Evolutionary conservation across 176 grass and related monocot species (phyloP), one percentile per base, ranked within the genome.

Genomic region (Coix lacrymajobi): DNA sequence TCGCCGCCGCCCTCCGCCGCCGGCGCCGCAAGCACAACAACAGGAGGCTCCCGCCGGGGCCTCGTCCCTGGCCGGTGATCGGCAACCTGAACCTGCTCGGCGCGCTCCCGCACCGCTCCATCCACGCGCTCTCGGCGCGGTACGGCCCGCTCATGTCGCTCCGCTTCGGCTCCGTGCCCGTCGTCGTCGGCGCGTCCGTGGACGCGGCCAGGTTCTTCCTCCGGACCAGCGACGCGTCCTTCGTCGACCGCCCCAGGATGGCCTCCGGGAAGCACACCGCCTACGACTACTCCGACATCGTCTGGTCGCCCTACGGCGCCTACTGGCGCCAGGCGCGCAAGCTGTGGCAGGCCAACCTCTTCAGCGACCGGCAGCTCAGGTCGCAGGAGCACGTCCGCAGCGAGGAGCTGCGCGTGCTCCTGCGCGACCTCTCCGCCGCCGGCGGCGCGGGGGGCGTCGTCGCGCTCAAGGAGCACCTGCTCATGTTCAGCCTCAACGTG

Each of bases 41-140:
- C 38, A 43, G 45, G 15, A 91, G 74, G 62, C 77, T 91, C 29
- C 90, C 90, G 0, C 89, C 89, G 0, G 89, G 85, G 20, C 81
- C 89, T 43, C 66, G 75, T 10, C 63, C 76, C 1, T 85, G 80
- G 81, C 89, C 89, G 6, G 70, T 91, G 65, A 88, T 88, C 36
- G 89, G 89, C 64, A 91, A 87, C 83, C 69, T 88, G 4, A 77
- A 91, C 69, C 81, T 88, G 56, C 73, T 91, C 22, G 52, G 85
- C 13, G 0, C 73, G 24, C 85, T 84, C 62, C 81, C 73, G 12
- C 86, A 92, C 72, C 86, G n/a, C 30, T 88, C 90, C 17, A 22
- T 92, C 51, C 82, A 88, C 26, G 78, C 38, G 73, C 90, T 88
- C n/a, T 77, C 90, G 20, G 16, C 34, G 48, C 84, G 64, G 41